Base-by-base conservation (phyloP, 345 rosid species). In the Citrus reticulata region DNA sequence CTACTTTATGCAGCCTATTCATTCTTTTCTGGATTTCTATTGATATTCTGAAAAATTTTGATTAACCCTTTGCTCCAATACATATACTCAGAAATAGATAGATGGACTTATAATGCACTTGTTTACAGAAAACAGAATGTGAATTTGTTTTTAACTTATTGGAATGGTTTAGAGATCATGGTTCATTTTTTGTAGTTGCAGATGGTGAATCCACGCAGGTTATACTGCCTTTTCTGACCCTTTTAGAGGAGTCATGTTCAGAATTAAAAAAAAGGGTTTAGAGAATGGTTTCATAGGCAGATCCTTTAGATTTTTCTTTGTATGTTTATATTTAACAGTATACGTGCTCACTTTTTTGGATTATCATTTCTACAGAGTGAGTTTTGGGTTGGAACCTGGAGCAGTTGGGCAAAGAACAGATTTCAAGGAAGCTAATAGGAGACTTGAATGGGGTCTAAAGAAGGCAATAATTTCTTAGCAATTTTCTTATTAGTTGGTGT, bases 391-490 rank as follows among this genome's bases (percentile, higher is more conserved):
- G 81, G 98, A 94, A 85, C 83, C 91, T 22, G 98, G 93, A 82
- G 95, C 92, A 14, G 73, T 84, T 82, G 99, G 98, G 77, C 98
- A 96, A 82, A 90, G 87, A 84, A 86, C 98, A 42, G 98, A 96
- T 87, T 94, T 96, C 86, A 93, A 91, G 84, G 99, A 94, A 81
- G 83, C 89, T 80, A 93, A 80, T 82, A 96, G 91, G 91, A 88
- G 81, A 83, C 93, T 96, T 51, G 99, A 96, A 85, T 96, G 99
- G 99, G 88, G 83, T 68, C 82, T 96, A 62, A 96, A 96, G 84
- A 94, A 94, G 98, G 98, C 68, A 80, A 88, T 83, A 35, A 75
- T 59, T 76, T 76, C 63, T 74, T 68, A 63, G 8, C 40, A 25
- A 17, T 67, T n/a, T 35, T 68, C 68, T 39, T 29, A 54, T 39